Conservation (phyloP, 768 basidiomycete species). For the Candolleomyces efflorescens region DNA sequence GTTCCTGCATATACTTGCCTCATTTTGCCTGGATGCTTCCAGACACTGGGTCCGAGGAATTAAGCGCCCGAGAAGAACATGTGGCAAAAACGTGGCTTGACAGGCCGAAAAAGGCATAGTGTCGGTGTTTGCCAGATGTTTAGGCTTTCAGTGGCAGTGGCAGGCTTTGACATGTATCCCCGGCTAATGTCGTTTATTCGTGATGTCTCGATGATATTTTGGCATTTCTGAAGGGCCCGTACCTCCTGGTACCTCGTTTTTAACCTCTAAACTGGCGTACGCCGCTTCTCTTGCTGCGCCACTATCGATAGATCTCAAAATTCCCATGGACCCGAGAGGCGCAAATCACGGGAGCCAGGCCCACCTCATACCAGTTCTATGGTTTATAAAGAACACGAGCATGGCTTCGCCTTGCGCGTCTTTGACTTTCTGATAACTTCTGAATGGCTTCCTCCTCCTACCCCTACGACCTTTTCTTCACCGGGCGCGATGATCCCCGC, state of each 20-base stretch:
- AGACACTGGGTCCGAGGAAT: conserved; percentile 10
- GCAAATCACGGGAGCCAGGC: conserved; percentile 47
- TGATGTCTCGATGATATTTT: neutral
- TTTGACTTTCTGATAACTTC: conserved; percentile 28
- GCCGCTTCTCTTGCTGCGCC: conserved; percentile 40
- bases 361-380: conserved; percentile 39
- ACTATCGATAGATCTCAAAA: conserved; percentile 40
- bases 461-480: conserved; percentile 62
- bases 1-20: neutral
- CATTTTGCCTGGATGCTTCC: neutral
- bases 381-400: conserved; percentile 28
- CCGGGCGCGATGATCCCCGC: conserved; percentile 65
- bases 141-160: conserved; percentile 37
- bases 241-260: neutral
- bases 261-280: conserved; percentile 11
- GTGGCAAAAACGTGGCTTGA: conserved; percentile 27
- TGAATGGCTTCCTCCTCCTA: conserved; percentile 39
- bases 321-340: conserved; percentile 48
- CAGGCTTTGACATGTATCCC: conserved; percentile 34
- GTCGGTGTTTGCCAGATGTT: conserved; percentile 15
- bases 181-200: neutral
- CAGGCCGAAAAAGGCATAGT: conserved; percentile 17
- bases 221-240: neutral
- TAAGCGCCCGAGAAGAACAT: conserved; percentile 15
- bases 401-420: conserved; percentile 25